Evolutionary conservation across 306 rosid genomes (phyloP), one percentile per base, ranked within the genome.

Genomic region (Geum urbanum): DNA sequence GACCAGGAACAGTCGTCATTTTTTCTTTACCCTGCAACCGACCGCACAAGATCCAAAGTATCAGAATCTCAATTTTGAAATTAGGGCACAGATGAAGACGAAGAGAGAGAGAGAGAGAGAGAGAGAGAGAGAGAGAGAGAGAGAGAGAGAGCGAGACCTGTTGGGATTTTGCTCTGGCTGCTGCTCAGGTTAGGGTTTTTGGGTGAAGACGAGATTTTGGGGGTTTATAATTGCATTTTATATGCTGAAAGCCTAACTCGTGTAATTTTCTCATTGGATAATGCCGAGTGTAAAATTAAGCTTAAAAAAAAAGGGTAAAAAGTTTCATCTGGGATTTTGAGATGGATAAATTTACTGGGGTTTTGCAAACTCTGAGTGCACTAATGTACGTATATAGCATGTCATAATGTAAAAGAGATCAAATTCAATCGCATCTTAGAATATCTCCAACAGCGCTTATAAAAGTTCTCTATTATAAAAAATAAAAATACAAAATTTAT

Each of bases 1-100:
- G 98, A 50, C 91, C 98, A n/a, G 98, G 85, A 45, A 89, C 89
- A 0, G 88, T 79, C 58, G 98, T 82, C 98, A 92, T 92, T 60
- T 49, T 63, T 19, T 27, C 53, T 74, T 44, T 44, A 58, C 75
- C 84, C 77, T 73, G 71, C 60, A 11, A 51, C 5, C 35, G 20
- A 14, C 18, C 13, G 40, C 7, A 53, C 7, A 27, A 73, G 68
- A 77, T 82, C 64, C 9, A n/a, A 56, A 32, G 2, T 40, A 24
- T 57, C 73, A 32, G 47, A 46, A n/a, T 46, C 4, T 32, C 40
- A 9, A 13, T 11, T 6, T 4, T 40, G 18, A n/a, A 19, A 8
- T 62, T 9, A 18, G 6, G 11, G 48, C 24, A 32, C 37, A 2
- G 37, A 32, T 4, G 37, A 32, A 1, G 13, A 57, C 56, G 18